Evolutionary conservation across 2,329 filamentous ascomycete species (phyloP), one percentile per base, ranked within the genome.

Genomic region (Hypocrella siamensis): DNA sequence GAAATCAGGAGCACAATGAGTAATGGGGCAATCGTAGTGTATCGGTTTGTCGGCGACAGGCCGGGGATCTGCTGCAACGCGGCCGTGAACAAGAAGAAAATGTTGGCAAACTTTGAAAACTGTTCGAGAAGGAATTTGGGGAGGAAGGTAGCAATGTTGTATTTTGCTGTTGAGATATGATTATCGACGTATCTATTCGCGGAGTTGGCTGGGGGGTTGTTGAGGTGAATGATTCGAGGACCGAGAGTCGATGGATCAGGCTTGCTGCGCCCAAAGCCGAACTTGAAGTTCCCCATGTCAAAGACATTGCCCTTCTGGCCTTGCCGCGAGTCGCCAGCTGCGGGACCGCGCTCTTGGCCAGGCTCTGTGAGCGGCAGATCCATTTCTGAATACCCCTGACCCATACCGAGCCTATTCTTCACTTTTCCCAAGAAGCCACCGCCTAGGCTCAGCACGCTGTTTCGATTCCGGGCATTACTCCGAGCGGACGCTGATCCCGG

Each of bases 71-170:
- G 90, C 61, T 98, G 90, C 28, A 98, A 62, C 26, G 74, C 77
- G 12, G 90, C 86, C 24, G 90, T 98, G 56, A 98, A 96, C 52
- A 98, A 71, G 79, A 98, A 98, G 65, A 98, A 98, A 49, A 98
- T 59, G 58, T 98, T 98, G 63, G 90, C 90, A 57, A 94, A 93
- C 64, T 94, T 98, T 38, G 86, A 94, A 60, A 98, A 98, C 53
- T 98, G 90, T 56, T 98, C 90, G 54, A 88, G 85, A 35, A 98
- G 65, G 58, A 98, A 98, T 57, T 98, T 98, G 31, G 90, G 90
- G 14, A 96, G 52, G 55, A 98, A 98, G 15, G 85, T 93, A 33
- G 82, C 67, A 48, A 84, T 46, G 54, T 96, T 98, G 70, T 98
- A 98, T 58, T 98, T 98, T 40, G 90, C 80, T 5, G 90, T 98